Percentiles rank a stretch among this genome's conserved stretches.
These are phyloP conservation scores for Hymenotorrendiella dingleyae DNA, from an alignment of 2,329 filamentous ascomycete species.

Conservation along the genomic window DNA sequence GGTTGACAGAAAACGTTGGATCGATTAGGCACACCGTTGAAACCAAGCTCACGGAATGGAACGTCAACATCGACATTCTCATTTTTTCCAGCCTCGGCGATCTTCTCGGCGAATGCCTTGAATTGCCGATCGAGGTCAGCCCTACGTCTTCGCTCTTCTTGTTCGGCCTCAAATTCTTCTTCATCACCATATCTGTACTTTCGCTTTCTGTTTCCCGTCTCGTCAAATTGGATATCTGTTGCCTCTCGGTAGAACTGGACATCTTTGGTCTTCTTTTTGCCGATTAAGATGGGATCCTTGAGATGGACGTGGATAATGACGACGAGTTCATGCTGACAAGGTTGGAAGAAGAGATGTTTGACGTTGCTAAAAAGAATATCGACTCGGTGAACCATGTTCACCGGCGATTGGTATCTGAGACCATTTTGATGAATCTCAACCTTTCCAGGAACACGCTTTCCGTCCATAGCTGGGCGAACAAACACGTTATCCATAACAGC, in stretches of 20 bases:
- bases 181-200: conserved; percentile 98
- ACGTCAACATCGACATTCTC: conserved; percentile 92
- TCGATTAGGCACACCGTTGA: conserved; percentile 92
- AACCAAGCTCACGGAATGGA: conserved; percentile 91
- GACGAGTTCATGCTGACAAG: conserved; percentile 90
- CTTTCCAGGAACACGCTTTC: conserved; percentile 91
- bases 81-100: conserved; percentile 87
- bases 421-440: conserved; percentile 98
- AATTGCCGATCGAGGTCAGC: conserved; percentile 94
- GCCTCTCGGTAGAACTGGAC: conserved; percentile 98
- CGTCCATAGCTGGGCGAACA: conserved; percentile 90
- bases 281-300: conserved; percentile 96
- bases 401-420: conserved; percentile 84
- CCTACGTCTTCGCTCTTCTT: conserved; percentile 86
- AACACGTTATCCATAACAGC: conserved; percentile 90
- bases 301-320: conserved; percentile 98
- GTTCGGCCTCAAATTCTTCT: conserved; percentile 97
- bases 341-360: conserved; percentile 98
- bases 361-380: conserved; percentile 98
- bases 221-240: conserved; percentile 97
- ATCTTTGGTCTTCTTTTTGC: conserved; percentile 97
- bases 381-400: conserved; percentile 75
- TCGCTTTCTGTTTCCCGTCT: conserved; percentile 95
- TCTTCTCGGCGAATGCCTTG: conserved; percentile 94
- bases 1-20: conserved; percentile 95